Base-by-base conservation (phyloP, 163 green algal genomes). In the Volvox carteri region DNA sequence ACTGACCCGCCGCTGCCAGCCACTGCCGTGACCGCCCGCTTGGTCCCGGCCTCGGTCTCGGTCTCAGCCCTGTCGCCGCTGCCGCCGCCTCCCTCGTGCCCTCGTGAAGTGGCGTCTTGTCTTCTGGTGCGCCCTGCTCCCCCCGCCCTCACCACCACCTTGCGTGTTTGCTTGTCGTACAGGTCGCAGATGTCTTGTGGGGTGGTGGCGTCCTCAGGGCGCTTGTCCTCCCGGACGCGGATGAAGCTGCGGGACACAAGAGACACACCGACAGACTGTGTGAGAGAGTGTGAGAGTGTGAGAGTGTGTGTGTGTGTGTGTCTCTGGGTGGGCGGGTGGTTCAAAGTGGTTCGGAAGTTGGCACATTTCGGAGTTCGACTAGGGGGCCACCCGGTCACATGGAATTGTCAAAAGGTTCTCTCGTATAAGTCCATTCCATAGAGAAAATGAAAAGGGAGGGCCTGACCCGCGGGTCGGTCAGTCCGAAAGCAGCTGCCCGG, bases 151-250 rank as follows among this genome's bases (percentile, higher is more conserved):
- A 12, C 33, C 33, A 46, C 65, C 73, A 80, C 73, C 25, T 80
- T 80, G 19, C 95, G 93, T 0, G 91, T 93, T 91, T 98, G 96
- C 74, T 86, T 89, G 72, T 91, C 87, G 89, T 92, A 96, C 85
- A 96, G 65, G 4, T 93, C 62, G 19, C 48, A 77, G 2, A 97
- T 91, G 33, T 91, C 54, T 0, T 96, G 92, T 5, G 94, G 92
- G 14, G 54, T 78, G 1, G 94, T 96, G 0, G 96, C 96, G 67
- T 97, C 95, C 90, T 97, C 96, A 0, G 90, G 67, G 1, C 33
- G 46, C 88, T 97, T 97, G 90, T 97, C 94, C 19, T 92, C 77
- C 19, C 95, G 92, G 33, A 92, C 19, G 12, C 85, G 65, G 30
- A 95, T 76, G 78, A 96, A 97, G 9, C 94, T 95, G 91, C 84